A percentile compares a stretch with the other conserved stretches of the same genome.
Evolutionary conservation across 176 grass and related monocot genomes (phyloP).

Genomic region (Hsuehochloa calcarea): DNA sequence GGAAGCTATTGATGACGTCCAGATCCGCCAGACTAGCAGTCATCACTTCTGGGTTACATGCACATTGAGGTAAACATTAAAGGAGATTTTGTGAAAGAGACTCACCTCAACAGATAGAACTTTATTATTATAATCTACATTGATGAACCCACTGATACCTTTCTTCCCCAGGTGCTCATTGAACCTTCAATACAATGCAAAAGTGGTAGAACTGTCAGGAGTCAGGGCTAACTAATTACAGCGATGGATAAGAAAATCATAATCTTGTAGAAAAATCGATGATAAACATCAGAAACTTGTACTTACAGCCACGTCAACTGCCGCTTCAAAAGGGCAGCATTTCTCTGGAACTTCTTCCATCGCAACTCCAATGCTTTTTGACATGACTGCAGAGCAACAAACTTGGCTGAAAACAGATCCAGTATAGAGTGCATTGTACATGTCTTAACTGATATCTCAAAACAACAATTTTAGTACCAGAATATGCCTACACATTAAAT

Average conservation of each 20-base stretch:
- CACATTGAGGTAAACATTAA: too few relatives aligned
- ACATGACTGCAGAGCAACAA: slow-evolving; percentile 56
- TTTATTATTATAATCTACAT: slow-evolving; percentile 74
- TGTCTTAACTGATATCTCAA: background rate
- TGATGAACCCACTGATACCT: slow-evolving; percentile 82
- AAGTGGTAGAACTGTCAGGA: slow-evolving; percentile 12
- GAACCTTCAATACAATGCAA: slow-evolving; percentile 58
- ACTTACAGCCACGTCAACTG: slow-evolving; percentile 71
- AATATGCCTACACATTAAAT: background rate
- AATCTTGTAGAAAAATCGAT: background rate
- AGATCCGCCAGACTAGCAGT: background rate
- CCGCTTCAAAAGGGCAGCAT: slow-evolving; percentile 75
- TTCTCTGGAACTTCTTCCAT: slow-evolving; percentile 86
- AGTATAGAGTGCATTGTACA: background rate
- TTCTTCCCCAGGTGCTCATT: slow-evolving; percentile 93
- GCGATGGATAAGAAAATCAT: background rate
- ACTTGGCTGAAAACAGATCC: slow-evolving; percentile 16
- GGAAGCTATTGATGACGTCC: background rate
- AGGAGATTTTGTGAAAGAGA: background rate
- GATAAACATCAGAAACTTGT: slow-evolving; percentile 11
- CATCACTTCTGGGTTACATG: too few relatives aligned
- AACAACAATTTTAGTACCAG: background rate
- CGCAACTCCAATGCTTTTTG: slow-evolving; percentile 72
- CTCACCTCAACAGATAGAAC: slow-evolving; percentile 81
- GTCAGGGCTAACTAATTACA: slow-evolving; percentile 19